Conservation (phyloP, 495 filamentous ascomycete species). For the Pseudotulostoma volvatum region DNA sequence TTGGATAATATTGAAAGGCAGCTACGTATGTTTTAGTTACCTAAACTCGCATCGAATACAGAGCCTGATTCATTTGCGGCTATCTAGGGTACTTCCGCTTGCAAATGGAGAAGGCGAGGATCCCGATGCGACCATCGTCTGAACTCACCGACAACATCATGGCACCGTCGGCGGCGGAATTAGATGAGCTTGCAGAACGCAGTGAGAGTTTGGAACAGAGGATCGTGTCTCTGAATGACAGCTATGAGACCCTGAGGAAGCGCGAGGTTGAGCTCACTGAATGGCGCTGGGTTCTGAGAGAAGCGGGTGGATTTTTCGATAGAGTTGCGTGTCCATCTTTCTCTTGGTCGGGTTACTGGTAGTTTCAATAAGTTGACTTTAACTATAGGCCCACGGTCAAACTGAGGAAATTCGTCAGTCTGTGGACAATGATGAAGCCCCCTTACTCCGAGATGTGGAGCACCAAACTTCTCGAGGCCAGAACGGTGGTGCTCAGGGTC, state of each 20-base stretch:
- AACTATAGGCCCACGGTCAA: slow-evolving; percentile 59
- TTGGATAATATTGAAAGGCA: slow-evolving; percentile 97
- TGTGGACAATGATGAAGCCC: slow-evolving; percentile 58
- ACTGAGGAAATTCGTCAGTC: slow-evolving; percentile 92
- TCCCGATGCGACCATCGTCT: slow-evolving; percentile 66
- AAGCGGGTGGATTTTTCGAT: slow-evolving; percentile 95
- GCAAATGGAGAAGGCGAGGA: slow-evolving; percentile 84
- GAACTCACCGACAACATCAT: slow-evolving; percentile 74
- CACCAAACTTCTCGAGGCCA: slow-evolving; percentile 42
- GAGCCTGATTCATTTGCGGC: slow-evolving; percentile 1
- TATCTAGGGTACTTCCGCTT: slow-evolving; percentile 72
- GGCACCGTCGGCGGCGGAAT: slow-evolving; percentile 77
- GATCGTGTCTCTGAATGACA: slow-evolving; percentile 81
- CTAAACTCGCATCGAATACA: no score
- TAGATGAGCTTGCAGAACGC: slow-evolving; percentile 85
- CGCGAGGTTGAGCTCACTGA: slow-evolving; percentile 92
- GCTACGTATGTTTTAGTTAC: slow-evolving; percentile 49
- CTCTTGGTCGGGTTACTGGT: slow-evolving; percentile 9
- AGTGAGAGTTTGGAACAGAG: slow-evolving; percentile 83
- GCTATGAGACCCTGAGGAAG: slow-evolving; percentile 95
- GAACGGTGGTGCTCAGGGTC: slow-evolving; percentile 54
- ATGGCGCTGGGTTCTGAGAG: slow-evolving; percentile 91
- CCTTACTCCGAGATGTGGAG: slow-evolving; percentile 72
- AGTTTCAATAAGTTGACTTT: slow-evolving; percentile 4
- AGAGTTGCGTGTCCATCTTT: slow-evolving; percentile 27